A percentile compares a stretch with the other conserved stretches of the same genome.
Conservation (phyloP, 1,284 basidiomycete genomes). For the Cutaneotrichosporon mucoides region DNA sequence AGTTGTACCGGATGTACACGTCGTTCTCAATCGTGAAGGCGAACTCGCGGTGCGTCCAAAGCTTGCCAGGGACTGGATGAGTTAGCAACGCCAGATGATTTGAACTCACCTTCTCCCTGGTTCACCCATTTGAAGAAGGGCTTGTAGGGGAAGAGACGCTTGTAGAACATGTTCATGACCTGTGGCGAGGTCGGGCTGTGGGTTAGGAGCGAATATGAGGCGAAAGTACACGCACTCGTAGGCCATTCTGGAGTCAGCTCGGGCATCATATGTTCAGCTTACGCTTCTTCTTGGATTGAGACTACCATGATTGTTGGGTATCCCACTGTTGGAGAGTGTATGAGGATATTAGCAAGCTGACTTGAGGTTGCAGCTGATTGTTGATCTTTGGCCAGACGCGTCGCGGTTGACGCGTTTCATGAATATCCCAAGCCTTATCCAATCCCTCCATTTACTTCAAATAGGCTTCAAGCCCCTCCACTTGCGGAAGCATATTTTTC, state of each 20-base stretch:
- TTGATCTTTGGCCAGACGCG: no score
- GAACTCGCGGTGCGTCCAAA: conserved; percentile 91
- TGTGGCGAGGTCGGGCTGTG: conserved; percentile 54
- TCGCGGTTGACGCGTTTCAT: no score
- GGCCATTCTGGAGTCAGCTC: conserved; percentile 13
- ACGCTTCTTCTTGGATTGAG: conserved; percentile 12
- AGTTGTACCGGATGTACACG: conserved; percentile 92
- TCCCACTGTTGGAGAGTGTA: no score
- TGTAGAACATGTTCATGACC: conserved; percentile 85
- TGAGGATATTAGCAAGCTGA: no score
- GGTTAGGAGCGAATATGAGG: background rate
- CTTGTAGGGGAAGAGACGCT: conserved; percentile 89
- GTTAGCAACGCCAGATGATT: background rate
- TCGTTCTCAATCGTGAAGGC: conserved; percentile 92
- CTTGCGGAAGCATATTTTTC: conserved; percentile 9
- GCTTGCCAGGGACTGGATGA: conserved; percentile 53
- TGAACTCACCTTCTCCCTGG: conserved; percentile 63
- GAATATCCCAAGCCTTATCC: no score
- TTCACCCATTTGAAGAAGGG: conserved; percentile 93
- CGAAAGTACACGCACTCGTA: conserved; percentile 11
- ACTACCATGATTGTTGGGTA: conserved; percentile 7
- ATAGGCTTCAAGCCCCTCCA: no score
- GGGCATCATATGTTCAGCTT: background rate
- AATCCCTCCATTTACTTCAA: no score
- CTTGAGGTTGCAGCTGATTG: no score